phyloP scores from a whole-genome alignment of 2,329 filamentous ascomycete species.

The Trichoderma koningii region DNA sequence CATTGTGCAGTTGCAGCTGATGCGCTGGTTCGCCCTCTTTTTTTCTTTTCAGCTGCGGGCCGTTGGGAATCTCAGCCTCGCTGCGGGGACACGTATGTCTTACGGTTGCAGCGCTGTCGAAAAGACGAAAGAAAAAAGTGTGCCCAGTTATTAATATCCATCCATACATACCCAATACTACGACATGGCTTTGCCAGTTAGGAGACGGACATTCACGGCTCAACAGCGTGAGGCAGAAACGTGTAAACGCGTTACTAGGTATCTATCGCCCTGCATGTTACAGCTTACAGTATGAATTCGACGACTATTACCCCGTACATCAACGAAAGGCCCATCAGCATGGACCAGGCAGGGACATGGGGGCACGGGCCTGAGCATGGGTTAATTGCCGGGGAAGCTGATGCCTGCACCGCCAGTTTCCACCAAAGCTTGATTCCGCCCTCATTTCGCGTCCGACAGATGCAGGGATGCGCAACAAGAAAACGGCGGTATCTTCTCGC shows the following conservation, averaged over 20 bases:
- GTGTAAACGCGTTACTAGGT: not conserved
- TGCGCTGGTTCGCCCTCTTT: slow-evolving; percentile 18
- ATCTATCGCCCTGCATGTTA: not conserved
- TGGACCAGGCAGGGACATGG: too few relatives aligned
- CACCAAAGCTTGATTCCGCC: not conserved
- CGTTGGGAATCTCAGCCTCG: slow-evolving; percentile 1
- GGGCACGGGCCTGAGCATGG: too few relatives aligned
- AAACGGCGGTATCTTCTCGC: slow-evolving; percentile 13
- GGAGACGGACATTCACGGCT: too few relatives aligned
- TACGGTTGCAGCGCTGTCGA: not conserved
- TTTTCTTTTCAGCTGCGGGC: slow-evolving; percentile 18
- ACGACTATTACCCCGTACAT: not conserved
- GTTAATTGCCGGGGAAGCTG: not conserved
- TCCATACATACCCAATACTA: not conserved
- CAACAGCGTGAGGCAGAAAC: not conserved
- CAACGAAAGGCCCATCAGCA: too few relatives aligned
- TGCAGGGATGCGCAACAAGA: not conserved
- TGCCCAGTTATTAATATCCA: too few relatives aligned
- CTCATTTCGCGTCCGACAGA: slow-evolving; percentile 11
- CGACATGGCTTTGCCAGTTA: not conserved
- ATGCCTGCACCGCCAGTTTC: slow-evolving; percentile 24
- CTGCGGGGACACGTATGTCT: slow-evolving; percentile 22
- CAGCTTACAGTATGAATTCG: too few relatives aligned
- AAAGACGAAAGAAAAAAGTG: too few relatives aligned
- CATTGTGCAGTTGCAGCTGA: slow-evolving; percentile 11